Base-by-base conservation (phyloP, 2,329 filamentous ascomycete species). In the Mariannaea elegans region DNA sequence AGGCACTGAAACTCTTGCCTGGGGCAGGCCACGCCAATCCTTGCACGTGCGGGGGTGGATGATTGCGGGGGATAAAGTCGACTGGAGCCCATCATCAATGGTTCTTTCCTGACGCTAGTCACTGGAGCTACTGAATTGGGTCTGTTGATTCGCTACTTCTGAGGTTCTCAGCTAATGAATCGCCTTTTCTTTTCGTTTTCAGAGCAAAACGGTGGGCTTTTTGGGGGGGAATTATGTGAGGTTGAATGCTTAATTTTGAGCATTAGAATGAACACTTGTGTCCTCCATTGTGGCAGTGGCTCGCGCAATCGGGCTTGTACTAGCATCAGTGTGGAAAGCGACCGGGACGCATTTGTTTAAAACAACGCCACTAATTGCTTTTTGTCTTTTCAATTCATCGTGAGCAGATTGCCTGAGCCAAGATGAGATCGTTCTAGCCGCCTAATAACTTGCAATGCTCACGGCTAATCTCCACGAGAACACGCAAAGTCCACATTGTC, bases 11-110 rank as follows among this genome's bases (percentile, higher is more conserved):
- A 53, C 47, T 47, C 47, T 52, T 51, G 58, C 38, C 54, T 34
- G 16, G 49, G 52, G 52, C 27, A 46, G 60, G 56, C 49, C 57
- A 50, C 44, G 53, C 18, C 49, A 45, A 58, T 51, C 62, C 64
- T 57, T 62, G 62, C 52, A 21, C 47, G 60, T 67, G 65, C 64
- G 64, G 65, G 65, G 64, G 64, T 65, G 55, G 53, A 47, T 62
- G 51, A 53, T 61, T 64, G 61, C 57, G 60, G 62, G 63, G 63
- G 58, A 55, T 50, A 41, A 47, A 32, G 47, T 29, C 34, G 24
- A 16, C 47, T 46, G 24, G 55, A n/a, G n/a, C n/a, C n/a, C n/a
- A n/a, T 42, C 24, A 45, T 50, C 39, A 45, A 46, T 51, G 54
- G 52, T 27, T n/a, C 19, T 41, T 34, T 41, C 14, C 27, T 32